Evolutionary conservation across 106 monocot genomes (phyloP), one percentile per base, ranked within the genome.

Genomic region (Platanthera guangdongensis): DNA sequence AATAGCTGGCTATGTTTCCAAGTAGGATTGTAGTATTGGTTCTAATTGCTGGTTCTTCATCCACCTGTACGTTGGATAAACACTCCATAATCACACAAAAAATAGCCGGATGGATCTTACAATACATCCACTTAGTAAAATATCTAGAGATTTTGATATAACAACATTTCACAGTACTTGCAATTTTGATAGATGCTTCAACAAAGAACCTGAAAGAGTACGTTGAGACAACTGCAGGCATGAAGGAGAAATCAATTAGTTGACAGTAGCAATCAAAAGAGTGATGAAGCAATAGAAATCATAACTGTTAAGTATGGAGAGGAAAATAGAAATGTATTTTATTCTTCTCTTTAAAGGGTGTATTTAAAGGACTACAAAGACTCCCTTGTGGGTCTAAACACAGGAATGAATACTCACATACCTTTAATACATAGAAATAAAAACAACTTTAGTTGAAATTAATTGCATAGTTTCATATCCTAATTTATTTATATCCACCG

Each of bases 101-200:
- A 39, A 70, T 6, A 70, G 47, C 3, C 9, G 11, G 32, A 70
- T 12, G 16, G 70, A 70, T 70, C 70, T 48, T 6, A 12, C 14
- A 47, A 46, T 4, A 70, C 47, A 47, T 70, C n/a, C 6, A 0
- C 14, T 9, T 70, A 70, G 15, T 6, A 13, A 47, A 25, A 1
- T 16, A 32, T 46, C 14, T 70, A 70, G 47, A 70, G 7, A 70
- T 14, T 47, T 48, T 15, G 19, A 72, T 72, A 72, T 15, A 49
- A 19, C 18, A 50, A 50, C 19, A 21, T 19, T 51, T 21, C 50
- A 72, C 8, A 21, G 11, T 78, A 97, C 97, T 93, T 97, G 97
- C 79, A 97, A 88, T 84, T 97, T 97, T 55, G 97, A 97, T 39
- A 97, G 89, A 79, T 97, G 92, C 81, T 97, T 97, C 83, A 97